These are phyloP conservation scores for Penicillium odoratum DNA, from an alignment of 495 filamentous ascomycete genomes.

Conservation along the genomic window DNA sequence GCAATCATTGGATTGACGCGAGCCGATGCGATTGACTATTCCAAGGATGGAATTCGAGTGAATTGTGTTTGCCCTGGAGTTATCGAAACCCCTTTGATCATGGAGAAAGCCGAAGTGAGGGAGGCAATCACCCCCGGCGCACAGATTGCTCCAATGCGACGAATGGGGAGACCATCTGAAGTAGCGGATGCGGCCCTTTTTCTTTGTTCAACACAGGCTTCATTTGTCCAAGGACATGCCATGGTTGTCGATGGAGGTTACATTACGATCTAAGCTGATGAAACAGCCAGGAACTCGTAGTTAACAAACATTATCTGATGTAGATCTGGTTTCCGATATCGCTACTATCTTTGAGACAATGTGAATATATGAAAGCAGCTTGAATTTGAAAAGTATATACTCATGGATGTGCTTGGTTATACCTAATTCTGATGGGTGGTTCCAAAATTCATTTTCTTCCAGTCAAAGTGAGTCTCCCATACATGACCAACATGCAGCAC, in stretches of 20 bases:
- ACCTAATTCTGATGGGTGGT: slow-evolving; percentile 11
- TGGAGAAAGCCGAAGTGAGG: slow-evolving; percentile 34
- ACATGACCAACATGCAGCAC: slow-evolving; percentile 50
- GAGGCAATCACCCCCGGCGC: slow-evolving; percentile 36
- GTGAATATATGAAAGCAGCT: not conserved
- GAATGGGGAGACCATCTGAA: slow-evolving; percentile 50
- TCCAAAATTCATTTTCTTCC: too few species aligned
- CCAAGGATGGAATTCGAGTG: slow-evolving; percentile 46
- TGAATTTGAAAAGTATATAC: too few species aligned
- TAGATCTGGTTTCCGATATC: not conserved
- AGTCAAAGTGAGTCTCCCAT: slow-evolving; percentile 52
- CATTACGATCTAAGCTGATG: slow-evolving; percentile 29
- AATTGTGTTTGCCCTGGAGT: slow-evolving; percentile 57
- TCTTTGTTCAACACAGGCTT: slow-evolving; percentile 46
- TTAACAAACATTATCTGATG: not conserved
- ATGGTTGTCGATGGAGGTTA: slow-evolving; percentile 57
- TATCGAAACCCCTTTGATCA: slow-evolving; percentile 51
- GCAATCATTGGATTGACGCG: slow-evolving; percentile 48
- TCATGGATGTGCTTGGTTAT: not conserved
- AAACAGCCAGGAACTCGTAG: too few species aligned
- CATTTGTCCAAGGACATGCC: slow-evolving; percentile 53
- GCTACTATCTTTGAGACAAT: not conserved
- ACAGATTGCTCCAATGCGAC: slow-evolving; percentile 51
- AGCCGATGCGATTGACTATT: slow-evolving; percentile 54
- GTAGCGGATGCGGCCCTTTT: slow-evolving; percentile 53